Base-by-base conservation (phyloP, 345 rosid genomes). In the Citrus reticulata region DNA sequence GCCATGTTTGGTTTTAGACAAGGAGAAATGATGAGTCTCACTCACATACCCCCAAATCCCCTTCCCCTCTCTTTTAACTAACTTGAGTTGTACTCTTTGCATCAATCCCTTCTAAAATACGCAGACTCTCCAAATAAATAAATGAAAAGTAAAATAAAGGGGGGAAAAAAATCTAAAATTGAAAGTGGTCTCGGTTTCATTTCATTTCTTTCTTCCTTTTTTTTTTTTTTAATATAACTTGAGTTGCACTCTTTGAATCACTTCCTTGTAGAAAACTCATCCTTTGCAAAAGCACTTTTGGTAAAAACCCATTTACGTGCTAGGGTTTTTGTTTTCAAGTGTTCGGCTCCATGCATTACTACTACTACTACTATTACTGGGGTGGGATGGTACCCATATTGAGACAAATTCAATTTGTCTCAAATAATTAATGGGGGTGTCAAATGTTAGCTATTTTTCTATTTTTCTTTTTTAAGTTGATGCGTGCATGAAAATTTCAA, bases 231-330 rank as follows among this genome's bases (percentile, higher is more conserved):
- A 0, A 65, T 30, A 60, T 86, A 69, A 77, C 92, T 89, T 89
- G 80, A 80, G 72, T 79, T 84, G 83, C 80, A 89, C 92, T 84
- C 89, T 73, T 81, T 64, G 89, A 80, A 87, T 84, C 82, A 27
- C 82, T 83, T 84, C 78, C 90, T 81, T 87, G 58, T 68, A 49
- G 78, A 74, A 73, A 67, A 83, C 82, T 83, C 75, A 74, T 72
- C 77, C 75, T 75, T 80, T 62, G 42, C 8, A 78, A 81, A 77
- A 73, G 35, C 17, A 46, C 4, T 68, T 29, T 79, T 72, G 73
- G 79, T 58, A 14, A 68, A 70, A 73, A 64, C 37, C 77, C 70
- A 64, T 70, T 60, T 60, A 60, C 11, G 32, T 71, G 25, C 39
- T 7, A 62, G 54, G 72, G 68, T 75, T 49, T 14, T 54, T 17